Percentiles rank a stretch among this genome's conserved stretches.
phyloP scores from a whole-genome alignment of 768 basidiomycete species.

The Trametes cubensis region DNA sequence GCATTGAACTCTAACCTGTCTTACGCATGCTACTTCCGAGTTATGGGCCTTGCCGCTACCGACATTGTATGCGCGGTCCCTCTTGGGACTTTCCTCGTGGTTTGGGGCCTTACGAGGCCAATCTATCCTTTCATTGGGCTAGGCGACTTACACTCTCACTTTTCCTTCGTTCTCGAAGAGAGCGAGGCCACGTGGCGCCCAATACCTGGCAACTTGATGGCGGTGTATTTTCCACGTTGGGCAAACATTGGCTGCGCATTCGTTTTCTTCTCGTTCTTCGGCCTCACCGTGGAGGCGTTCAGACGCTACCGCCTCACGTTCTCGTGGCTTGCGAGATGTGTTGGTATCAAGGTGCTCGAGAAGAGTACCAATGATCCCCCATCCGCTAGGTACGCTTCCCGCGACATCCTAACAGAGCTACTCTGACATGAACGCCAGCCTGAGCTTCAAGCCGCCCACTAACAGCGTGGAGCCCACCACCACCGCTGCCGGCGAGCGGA shows the following conservation, averaged over 20 bases:
- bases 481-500: slow-evolving; percentile 21
- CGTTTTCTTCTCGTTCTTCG: slow-evolving; percentile 55
- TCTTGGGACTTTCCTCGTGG: slow-evolving; percentile 32
- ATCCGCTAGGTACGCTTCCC: slow-evolving; percentile 11
- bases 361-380: slow-evolving; percentile 14
- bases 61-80: slow-evolving; percentile 38
- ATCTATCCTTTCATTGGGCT: slow-evolving; percentile 50
- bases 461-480: slow-evolving; percentile 27
- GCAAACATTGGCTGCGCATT: slow-evolving; percentile 38
- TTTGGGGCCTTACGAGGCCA: slow-evolving; percentile 26
- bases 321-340: slow-evolving; percentile 31
- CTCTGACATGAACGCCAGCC: not conserved
- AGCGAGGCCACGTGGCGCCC: slow-evolving; percentile 45
- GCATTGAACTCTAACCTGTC: slow-evolving; percentile 40
- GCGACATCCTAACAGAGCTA: not conserved
- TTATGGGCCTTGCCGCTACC: slow-evolving; percentile 38
- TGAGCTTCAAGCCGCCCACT: slow-evolving; percentile 26
- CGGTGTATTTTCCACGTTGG: slow-evolving; percentile 38
- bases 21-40: slow-evolving; percentile 46
- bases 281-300: slow-evolving; percentile 52
- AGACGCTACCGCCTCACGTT: slow-evolving; percentile 39
- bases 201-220: slow-evolving; percentile 7
- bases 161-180: slow-evolving; percentile 42
- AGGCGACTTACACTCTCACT: slow-evolving; percentile 53
- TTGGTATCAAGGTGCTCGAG: slow-evolving; percentile 30